phyloP scores from a whole-genome alignment of 75 land plant genomes.

The Cunninghamia lanceolata region DNA sequence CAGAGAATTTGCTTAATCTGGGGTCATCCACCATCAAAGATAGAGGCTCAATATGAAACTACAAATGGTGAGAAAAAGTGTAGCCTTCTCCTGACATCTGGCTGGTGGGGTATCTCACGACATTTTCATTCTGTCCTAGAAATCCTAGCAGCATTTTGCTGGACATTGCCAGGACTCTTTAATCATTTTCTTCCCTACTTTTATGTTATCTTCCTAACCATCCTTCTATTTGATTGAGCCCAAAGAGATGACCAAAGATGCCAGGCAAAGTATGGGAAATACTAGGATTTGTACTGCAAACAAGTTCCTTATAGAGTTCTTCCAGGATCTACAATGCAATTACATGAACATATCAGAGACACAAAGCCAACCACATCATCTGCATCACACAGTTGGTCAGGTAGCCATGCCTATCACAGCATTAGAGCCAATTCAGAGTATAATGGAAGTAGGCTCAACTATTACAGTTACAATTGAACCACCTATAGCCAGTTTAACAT shows the following conservation, averaged over 20 bases:
- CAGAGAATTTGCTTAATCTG: conserved; percentile 37
- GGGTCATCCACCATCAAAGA: conserved; percentile 90
- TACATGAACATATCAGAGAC: too few relatives aligned
- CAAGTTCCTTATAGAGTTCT: too few relatives aligned
- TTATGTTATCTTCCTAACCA: conserved; percentile 80
- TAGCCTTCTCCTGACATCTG: conserved; percentile 85
- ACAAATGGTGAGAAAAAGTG: conserved; percentile 89
- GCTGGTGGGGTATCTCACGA: conserved; percentile 96
- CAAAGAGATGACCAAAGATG: too few relatives aligned
- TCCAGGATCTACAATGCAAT: not conserved
- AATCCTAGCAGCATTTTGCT: conserved; percentile 86
- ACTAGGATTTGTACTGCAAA: too few relatives aligned
- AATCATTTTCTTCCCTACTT: conserved; percentile 88
- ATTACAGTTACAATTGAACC: not conserved
- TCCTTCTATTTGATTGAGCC: conserved; percentile 89
- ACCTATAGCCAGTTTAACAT: not conserved
- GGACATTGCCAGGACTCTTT: conserved; percentile 93
- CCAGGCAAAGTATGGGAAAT: too few relatives aligned
- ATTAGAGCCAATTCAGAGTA: not conserved
- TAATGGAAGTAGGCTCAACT: not conserved
- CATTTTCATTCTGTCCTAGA: conserved; percentile 95
- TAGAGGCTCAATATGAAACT: too few relatives aligned
- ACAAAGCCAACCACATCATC: not conserved
- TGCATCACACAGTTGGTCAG: not conserved
- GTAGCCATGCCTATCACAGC: not conserved